A percentile compares a stretch with the other conserved stretches of the same genome.
Conservation (phyloP, 371 early-diverging fungal genomes). For the Mortierella sp. region DNA sequence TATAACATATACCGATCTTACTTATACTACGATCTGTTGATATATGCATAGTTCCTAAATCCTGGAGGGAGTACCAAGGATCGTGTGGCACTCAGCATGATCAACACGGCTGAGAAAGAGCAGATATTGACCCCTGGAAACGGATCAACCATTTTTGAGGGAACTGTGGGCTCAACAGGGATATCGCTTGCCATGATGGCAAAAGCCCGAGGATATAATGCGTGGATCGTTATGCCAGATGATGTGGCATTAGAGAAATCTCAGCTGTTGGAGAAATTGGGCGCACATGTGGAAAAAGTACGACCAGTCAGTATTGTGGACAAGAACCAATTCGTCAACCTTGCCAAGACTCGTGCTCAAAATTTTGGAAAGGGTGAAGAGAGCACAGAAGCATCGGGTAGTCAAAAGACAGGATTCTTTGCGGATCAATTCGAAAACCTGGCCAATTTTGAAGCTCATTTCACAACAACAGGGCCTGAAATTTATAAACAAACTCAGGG, state of each 20-base stretch:
- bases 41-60: slow-evolving; percentile 79
- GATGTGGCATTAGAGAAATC: slow-evolving; percentile 95
- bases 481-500: slow-evolving; percentile 81
- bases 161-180: slow-evolving; percentile 93
- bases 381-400: slow-evolving; percentile 24
- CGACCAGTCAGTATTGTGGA: slow-evolving; percentile 95
- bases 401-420: slow-evolving; percentile 74
- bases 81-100: slow-evolving; percentile 90
- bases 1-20: too few species aligned
- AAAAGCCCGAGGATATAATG: slow-evolving; percentile 87
- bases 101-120: slow-evolving; percentile 80
- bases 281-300: slow-evolving; percentile 93
- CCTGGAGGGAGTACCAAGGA: slow-evolving; percentile 97
- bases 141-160: slow-evolving; percentile 91
- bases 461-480: slow-evolving; percentile 91
- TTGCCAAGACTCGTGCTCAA: slow-evolving; percentile 83
- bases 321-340: slow-evolving; percentile 90
- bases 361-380: slow-evolving; percentile 64
- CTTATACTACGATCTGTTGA: too few species aligned
- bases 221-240: slow-evolving; percentile 97
- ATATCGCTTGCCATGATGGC: slow-evolving; percentile 88
- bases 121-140: slow-evolving; percentile 74
- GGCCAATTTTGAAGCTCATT: slow-evolving; percentile 87
- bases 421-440: slow-evolving; percentile 96
- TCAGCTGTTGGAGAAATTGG: slow-evolving; percentile 82